phyloP scores from a whole-genome alignment of 306 rosid genomes.

The Citrullus colocynthis region DNA sequence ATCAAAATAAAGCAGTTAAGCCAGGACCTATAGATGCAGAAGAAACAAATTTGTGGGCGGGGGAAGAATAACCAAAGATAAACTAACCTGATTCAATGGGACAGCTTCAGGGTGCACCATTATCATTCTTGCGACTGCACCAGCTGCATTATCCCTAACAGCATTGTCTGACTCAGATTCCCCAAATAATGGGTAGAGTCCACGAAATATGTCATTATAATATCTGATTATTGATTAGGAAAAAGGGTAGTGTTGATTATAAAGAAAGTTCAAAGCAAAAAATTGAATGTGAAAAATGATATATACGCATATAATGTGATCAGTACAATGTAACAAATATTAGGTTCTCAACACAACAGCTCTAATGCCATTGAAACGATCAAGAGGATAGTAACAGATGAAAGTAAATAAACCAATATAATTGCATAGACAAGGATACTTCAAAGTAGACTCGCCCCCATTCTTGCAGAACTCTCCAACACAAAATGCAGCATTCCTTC shows the following conservation, averaged over 20 bases:
- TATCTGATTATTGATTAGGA: slow-evolving; percentile 45
- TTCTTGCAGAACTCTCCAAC: slow-evolving; percentile 96
- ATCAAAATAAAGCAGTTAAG: slow-evolving; percentile 8
- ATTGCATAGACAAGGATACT: slow-evolving; percentile 45
- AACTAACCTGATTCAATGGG: slow-evolving; percentile 74
- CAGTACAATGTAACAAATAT: background rate
- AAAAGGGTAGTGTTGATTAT: background rate
- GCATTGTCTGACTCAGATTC: slow-evolving; percentile 97
- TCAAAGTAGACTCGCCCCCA: slow-evolving; percentile 71
- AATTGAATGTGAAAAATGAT: background rate
- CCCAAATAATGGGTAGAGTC: slow-evolving; percentile 85
- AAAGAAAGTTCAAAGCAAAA: background rate
- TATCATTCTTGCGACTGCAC: slow-evolving; percentile 98
- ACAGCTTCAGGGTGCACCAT: slow-evolving; percentile 90
- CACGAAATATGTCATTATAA: slow-evolving; percentile 62
- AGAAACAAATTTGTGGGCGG: background rate
- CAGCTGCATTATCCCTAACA: slow-evolving; percentile 95
- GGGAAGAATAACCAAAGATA: background rate
- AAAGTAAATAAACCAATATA: background rate
- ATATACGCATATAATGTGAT: background rate
- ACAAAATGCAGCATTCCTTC: slow-evolving; percentile 98
- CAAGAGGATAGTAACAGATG: background rate
- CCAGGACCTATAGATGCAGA: background rate
- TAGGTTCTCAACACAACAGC: background rate
- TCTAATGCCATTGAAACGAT: background rate